These are phyloP conservation scores for Lyophyllum decastes DNA, from an alignment of 768 basidiomycete genomes.

Conservation along the genomic window DNA sequence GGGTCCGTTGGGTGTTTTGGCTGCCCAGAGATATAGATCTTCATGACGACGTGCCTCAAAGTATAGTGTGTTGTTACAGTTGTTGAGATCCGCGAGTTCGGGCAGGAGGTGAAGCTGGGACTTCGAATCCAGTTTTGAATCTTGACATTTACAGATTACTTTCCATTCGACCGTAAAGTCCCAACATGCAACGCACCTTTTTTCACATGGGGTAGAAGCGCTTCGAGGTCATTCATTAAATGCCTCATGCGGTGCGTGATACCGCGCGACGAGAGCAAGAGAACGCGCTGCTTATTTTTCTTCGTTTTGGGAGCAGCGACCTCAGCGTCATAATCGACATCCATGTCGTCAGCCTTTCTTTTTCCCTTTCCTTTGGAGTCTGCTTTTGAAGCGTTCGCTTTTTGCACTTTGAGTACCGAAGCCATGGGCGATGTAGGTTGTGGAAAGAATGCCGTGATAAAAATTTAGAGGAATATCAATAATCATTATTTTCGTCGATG, in stretches of 20 bases:
- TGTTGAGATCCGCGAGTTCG: slow-evolving; percentile 94
- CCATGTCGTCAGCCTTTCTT: slow-evolving; percentile 60
- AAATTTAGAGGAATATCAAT: slow-evolving; percentile 6
- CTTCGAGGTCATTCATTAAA: slow-evolving; percentile 92
- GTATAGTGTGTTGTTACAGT: slow-evolving; percentile 96
- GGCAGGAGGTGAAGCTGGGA: slow-evolving; percentile 90
- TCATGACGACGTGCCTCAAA: slow-evolving; percentile 96
- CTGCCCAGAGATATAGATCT: slow-evolving; percentile 95
- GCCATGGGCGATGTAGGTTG: slow-evolving; percentile 45
- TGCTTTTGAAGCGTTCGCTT: slow-evolving; percentile 52
- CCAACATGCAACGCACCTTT: slow-evolving; percentile 64
- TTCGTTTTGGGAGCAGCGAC: slow-evolving; percentile 47
- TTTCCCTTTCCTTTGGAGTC: slow-evolving; percentile 69
- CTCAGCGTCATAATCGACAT: slow-evolving; percentile 44
- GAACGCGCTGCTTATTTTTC: slow-evolving; percentile 93
- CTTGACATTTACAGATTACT: slow-evolving; percentile 39
- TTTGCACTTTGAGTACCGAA: slow-evolving; percentile 63
- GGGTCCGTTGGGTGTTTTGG: slow-evolving; percentile 96
- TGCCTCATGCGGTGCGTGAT: slow-evolving; percentile 97
- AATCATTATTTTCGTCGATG: not conserved
- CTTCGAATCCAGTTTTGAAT: slow-evolving; percentile 97
- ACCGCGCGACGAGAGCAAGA: slow-evolving; percentile 90
- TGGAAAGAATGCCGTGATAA: not conserved
- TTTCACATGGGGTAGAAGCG: slow-evolving; percentile 90
- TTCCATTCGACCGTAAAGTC: not conserved